Conservation (phyloP, 805 yeast species). For the Hermanozyma aechmeae region DNA sequence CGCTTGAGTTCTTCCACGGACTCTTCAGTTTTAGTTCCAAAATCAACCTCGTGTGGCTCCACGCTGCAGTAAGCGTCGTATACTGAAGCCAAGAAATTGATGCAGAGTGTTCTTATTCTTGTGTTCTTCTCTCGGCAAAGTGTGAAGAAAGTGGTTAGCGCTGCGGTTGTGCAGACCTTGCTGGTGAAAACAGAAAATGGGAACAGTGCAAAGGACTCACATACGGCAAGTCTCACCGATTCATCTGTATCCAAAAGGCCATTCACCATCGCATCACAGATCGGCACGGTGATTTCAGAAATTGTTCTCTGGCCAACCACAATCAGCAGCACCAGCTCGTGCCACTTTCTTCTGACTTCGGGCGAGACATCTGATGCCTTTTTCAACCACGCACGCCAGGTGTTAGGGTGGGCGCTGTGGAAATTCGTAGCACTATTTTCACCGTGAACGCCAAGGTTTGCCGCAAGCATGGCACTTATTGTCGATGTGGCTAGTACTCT, state of each 20-base stretch:
- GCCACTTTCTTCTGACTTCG: conserved; percentile 63
- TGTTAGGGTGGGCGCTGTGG: conserved; percentile 43
- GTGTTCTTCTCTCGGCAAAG: conserved; percentile 63
- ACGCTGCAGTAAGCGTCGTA: conserved; percentile 34
- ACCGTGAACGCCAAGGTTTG: conserved; percentile 4
- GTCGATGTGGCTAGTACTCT: conserved; percentile 65
- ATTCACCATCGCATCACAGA: conserved; percentile 47
- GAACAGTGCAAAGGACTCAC: conserved; percentile 40
- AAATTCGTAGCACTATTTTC: conserved; percentile 32
- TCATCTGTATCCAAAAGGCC: conserved; percentile 72
- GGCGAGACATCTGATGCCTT: conserved; percentile 64
- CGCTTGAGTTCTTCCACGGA: conserved; percentile 19
- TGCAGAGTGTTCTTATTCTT: conserved; percentile 53
- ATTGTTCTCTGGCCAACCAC: conserved; percentile 36
- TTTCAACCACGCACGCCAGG: conserved; percentile 66
- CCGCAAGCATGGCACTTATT: conserved; percentile 50
- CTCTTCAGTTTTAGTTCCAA: conserved; percentile 16
- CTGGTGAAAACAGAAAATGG: conserved; percentile 37
- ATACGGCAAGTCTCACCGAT: conserved; percentile 56
- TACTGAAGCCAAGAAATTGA: conserved; percentile 43
- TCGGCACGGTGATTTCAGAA: conserved; percentile 35
- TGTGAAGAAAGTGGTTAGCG: conserved; percentile 48
- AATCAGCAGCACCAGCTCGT: conserved; percentile 43
- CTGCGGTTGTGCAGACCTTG: conserved; percentile 36
- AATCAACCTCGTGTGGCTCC: conserved; percentile 17